Conservation (phyloP, 2,329 filamentous ascomycete species). For the Lomentospora prolificans region DNA sequence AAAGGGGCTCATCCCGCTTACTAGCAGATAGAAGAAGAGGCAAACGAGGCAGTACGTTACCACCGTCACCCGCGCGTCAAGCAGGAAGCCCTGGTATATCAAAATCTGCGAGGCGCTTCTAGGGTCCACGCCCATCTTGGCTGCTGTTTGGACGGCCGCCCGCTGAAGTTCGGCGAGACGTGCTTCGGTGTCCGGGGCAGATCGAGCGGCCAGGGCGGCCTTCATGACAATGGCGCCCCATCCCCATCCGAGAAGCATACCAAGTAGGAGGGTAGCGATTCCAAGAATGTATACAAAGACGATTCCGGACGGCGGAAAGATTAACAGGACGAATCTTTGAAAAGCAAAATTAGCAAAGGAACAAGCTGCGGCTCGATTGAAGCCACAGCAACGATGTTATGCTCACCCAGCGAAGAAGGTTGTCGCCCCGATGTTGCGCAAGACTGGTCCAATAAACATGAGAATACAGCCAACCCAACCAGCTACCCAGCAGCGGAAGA, state of each 20-base stretch:
- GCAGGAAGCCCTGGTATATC: conserved; percentile 34
- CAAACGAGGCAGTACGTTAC: conserved; percentile 27
- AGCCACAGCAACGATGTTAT: neutral
- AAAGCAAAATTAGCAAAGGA: neutral
- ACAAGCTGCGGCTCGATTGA: neutral
- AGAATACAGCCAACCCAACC: conserved; percentile 34
- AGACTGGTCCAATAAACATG: conserved; percentile 33
- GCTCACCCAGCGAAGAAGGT: conserved; percentile 30
- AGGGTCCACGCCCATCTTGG: conserved; percentile 19
- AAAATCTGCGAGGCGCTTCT: conserved; percentile 20
- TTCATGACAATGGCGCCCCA: conserved; percentile 41
- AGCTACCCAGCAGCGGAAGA: conserved; percentile 35
- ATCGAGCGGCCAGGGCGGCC: conserved; percentile 31
- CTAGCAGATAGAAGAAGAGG: conserved; percentile 31
- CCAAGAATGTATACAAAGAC: conserved; percentile 34
- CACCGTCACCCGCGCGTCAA: conserved; percentile 33
- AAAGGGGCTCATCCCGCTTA: conserved; percentile 1
- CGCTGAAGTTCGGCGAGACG: conserved; percentile 23
- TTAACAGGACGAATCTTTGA: conserved; percentile 26
- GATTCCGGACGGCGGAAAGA: conserved; percentile 34
- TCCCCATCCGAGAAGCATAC: conserved; percentile 36
- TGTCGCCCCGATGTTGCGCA: conserved; percentile 29
- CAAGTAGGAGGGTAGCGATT: conserved; percentile 30
- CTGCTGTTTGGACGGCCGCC: conserved; percentile 19
- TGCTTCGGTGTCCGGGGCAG: conserved; percentile 26